These are phyloP conservation scores for Mrakia frigida DNA, from an alignment of 768 basidiomycete genomes.

Conservation along the genomic window DNA sequence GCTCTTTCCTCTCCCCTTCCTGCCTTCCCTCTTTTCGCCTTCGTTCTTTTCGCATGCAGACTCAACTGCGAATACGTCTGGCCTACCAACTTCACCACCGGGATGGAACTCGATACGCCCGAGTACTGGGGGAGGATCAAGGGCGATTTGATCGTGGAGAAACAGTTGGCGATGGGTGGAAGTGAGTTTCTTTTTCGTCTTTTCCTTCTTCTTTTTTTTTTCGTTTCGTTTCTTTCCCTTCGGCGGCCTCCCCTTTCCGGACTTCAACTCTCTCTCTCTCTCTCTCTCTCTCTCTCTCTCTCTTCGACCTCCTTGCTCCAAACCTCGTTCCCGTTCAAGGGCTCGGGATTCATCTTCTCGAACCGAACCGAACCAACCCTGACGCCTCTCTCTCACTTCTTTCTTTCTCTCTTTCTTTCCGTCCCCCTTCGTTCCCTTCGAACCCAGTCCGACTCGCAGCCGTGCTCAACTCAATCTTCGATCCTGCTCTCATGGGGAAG, in stretches of 20 bases:
- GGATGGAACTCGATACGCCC: conserved; percentile 71
- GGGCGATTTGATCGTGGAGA: conserved; percentile 67
- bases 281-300: not conserved
- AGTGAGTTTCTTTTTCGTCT: conserved; percentile 51
- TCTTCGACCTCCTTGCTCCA: too few relatives aligned
- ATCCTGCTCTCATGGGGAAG: not conserved
- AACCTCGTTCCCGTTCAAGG: too few relatives aligned
- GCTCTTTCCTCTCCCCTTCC: not conserved
- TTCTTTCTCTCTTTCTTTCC: not conserved
- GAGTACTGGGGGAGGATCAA: conserved; percentile 67
- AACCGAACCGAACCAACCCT: too few relatives aligned
- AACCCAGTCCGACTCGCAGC: conserved; percentile 31
- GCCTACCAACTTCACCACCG: conserved; percentile 61
- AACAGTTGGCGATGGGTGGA: conserved; percentile 74
- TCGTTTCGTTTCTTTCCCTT: too few relatives aligned
- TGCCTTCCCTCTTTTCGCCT: too few relatives aligned
- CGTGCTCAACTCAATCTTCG: conserved; percentile 29
- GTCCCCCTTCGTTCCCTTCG: not conserved
- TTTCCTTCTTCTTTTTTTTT: too few relatives aligned
- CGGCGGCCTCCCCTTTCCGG: too few relatives aligned
- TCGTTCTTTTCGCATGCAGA: conserved; percentile 48
- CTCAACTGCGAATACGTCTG: conserved; percentile 80
- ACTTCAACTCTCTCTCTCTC: not conserved
- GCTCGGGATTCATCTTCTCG: too few relatives aligned
- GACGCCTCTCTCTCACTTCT: too few relatives aligned